Evolutionary conservation across 768 basidiomycete species (phyloP).

Genomic region (Psilocybe cubensis): DNA sequence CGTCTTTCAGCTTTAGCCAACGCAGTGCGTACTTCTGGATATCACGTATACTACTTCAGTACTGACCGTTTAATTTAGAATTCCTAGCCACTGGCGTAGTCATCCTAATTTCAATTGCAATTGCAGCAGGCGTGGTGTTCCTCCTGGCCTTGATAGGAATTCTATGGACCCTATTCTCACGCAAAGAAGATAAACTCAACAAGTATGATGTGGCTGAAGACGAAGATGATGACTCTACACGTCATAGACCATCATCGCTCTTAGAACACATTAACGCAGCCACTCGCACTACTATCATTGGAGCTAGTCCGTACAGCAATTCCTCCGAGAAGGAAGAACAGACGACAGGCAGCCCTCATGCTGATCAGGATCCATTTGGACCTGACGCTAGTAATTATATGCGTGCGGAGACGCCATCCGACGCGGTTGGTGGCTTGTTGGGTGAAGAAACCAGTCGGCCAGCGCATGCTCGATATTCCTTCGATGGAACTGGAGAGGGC

Average conservation of each 20-base stretch:
- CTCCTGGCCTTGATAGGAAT: constrained; percentile 84
- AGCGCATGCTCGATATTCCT: constrained; percentile 82
- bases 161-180: constrained; percentile 85
- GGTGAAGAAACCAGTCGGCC: constrained; percentile 74
- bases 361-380: constrained; percentile 61
- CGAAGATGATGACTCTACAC: constrained; percentile 76
- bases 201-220: constrained; percentile 68
- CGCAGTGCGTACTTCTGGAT: constrained; percentile 53
- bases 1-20: constrained; percentile 75
- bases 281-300: constrained; percentile 81
- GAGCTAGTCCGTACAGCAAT: constrained; percentile 43
- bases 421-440: constrained; percentile 64
- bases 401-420: constrained; percentile 82
- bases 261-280: constrained; percentile 92
- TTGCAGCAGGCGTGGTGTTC: constrained; percentile 93
- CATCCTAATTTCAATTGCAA: constrained; percentile 96
- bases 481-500: constrained; percentile 78
- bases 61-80: constrained; percentile 43
- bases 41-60: constrained; percentile 11
- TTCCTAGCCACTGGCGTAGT: constrained; percentile 92
- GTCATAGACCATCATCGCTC: constrained; percentile 84
- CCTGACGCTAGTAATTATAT: constrained; percentile 79
- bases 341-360: constrained; percentile 28
- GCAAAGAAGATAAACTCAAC: constrained; percentile 71
- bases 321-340: constrained; percentile 62